These are phyloP conservation scores for Leccinum griseonigrum DNA, from an alignment of 1,284 basidiomycete genomes.

Conservation along the genomic window DNA sequence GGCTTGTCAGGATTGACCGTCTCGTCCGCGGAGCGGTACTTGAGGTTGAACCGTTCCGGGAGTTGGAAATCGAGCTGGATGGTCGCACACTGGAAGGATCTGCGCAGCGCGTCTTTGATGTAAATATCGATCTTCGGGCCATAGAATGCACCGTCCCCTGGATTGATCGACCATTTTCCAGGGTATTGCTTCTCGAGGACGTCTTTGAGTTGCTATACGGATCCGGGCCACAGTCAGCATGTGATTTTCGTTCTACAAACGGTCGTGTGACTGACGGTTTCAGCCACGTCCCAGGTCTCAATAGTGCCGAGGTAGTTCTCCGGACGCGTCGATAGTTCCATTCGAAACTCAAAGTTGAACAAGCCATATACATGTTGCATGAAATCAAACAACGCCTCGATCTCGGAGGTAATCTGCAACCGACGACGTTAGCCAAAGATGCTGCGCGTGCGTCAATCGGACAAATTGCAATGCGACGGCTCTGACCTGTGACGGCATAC, in stretches of 20 bases:
- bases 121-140: conserved; percentile 98
- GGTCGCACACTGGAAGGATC: conserved; percentile 98
- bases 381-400: conserved; percentile 89
- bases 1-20: conserved; percentile 53
- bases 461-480: not conserved
- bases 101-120: conserved; percentile 88
- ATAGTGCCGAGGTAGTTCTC: conserved; percentile 92
- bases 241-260: not conserved
- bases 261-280: conserved; percentile 51
- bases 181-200: conserved; percentile 88
- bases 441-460: not conserved
- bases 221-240: conserved; percentile 6
- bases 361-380: conserved; percentile 91
- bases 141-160: conserved; percentile 97
- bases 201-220: conserved; percentile 70
- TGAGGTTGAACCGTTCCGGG: conserved; percentile 96
- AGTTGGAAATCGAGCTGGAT: conserved; percentile 99
- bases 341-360: conserved; percentile 97
- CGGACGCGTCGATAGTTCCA: conserved; percentile 95
- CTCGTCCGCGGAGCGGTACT: conserved; percentile 78
- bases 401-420: conserved; percentile 81
- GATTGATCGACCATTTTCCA: conserved; percentile 92
- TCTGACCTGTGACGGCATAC: conserved; percentile 85
- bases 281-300: conserved; percentile 89
- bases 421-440: not conserved